Evolutionary conservation across 768 basidiomycete species (phyloP), one percentile per base, ranked within the genome.

Genomic region (Tylopilus cervinicoccineus): DNA sequence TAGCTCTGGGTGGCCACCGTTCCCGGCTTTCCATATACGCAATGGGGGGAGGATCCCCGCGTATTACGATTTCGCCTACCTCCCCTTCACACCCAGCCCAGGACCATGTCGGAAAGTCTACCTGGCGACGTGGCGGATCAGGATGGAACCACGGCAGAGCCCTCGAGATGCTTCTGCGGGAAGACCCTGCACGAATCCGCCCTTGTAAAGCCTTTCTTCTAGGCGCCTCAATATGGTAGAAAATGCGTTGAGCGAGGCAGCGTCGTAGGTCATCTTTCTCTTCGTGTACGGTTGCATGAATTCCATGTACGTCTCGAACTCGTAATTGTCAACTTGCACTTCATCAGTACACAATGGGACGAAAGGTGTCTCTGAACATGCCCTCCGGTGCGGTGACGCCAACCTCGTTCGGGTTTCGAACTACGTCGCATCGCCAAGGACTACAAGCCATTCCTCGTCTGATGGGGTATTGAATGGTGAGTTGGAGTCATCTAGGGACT

Each of bases 161-260:
- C 3, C 50, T 54, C 3, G 52, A 43, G 9, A 54, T 38, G 33
- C 42, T 5, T 57, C 14, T 8, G 43, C 14, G 2, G 55, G 45
- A 26, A 56, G 48, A 27, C 56, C 56, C 7, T 57, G 38, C 36
- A 57, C 8, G n/a, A 56, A 59, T 22, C 57, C 54, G 3, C 5
- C n/a, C 26, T 44, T 9, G 37, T 54, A 51, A 33, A 33, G 4
- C 9, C 9, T 40, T 9, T 41, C 45, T 17, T 20, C 11, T 8
- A 55, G n/a, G 31, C 47, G 37, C n/a, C 42, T 39, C 32, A 56
- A 43, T 11, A 59, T 5, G 26, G 54, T 51, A 4, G 54, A 55
- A 12, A 57, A 54, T 11, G 53, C 53, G n/a, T 55, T 41, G 45
- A 50, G 50, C 13, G 57, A 42, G 22, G 52, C 57, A 1, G 26